These are phyloP conservation scores for Meyerozyma carpophila DNA, from an alignment of 1,139 yeast genomes.

Conservation along the genomic window DNA sequence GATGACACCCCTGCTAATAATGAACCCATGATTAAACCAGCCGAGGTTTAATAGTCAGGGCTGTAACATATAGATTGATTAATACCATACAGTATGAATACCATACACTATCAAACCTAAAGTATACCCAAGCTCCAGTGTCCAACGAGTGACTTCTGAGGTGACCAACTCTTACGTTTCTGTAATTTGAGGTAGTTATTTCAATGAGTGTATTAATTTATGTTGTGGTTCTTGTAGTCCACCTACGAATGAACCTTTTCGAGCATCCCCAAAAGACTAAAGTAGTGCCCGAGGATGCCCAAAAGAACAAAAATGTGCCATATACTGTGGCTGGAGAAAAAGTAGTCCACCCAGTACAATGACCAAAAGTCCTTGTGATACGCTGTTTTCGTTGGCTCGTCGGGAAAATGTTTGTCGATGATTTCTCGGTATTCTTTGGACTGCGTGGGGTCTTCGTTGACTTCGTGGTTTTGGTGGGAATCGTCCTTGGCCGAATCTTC, in stretches of 20 bases:
- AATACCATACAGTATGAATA: not conserved
- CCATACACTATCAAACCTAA: too few relatives aligned
- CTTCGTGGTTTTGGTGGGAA: too few relatives aligned
- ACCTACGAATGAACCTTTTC: constrained; percentile 12
- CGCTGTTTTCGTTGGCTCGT: constrained; percentile 40
- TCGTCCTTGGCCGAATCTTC: not conserved
- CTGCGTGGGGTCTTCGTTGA: constrained; percentile 9
- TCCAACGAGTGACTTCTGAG: too few relatives aligned
- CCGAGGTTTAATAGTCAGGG: not conserved
- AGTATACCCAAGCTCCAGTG: too few relatives aligned
- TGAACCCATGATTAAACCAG: not conserved
- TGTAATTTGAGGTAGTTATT: too few relatives aligned
- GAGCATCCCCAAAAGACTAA: constrained; percentile 69
- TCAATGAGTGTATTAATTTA: not conserved
- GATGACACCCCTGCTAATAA: not conserved
- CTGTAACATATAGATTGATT: constrained; percentile 2
- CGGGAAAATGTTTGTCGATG: constrained; percentile 51
- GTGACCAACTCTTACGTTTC: too few relatives aligned
- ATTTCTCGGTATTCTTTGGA: constrained; percentile 26
- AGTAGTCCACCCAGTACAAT: constrained; percentile 82
- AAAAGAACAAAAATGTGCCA: constrained; percentile 92
- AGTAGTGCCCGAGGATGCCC: constrained; percentile 84
- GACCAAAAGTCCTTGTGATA: constrained; percentile 49
- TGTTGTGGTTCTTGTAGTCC: not conserved
- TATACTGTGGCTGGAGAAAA: constrained; percentile 74